phyloP scores from a whole-genome alignment of 768 basidiomycete species.

The Boletellus emodensis region DNA sequence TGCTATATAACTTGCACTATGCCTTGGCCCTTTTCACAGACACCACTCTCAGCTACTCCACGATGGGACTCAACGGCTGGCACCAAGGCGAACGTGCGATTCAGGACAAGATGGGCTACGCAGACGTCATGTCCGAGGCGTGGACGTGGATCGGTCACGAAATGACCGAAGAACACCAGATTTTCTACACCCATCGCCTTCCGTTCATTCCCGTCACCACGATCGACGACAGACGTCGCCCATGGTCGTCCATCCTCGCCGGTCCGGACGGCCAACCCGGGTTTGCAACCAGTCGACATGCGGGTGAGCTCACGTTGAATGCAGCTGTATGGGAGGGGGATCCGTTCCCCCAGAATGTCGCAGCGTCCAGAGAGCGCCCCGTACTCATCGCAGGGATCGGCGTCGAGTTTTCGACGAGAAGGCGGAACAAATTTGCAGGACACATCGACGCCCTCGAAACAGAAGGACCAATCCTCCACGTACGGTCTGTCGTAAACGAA shows the following conservation, averaged over 20 bases:
- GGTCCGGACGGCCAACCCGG: slow-evolving; percentile 42
- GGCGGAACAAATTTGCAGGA: slow-evolving; percentile 65
- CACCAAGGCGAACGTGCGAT: slow-evolving; percentile 49
- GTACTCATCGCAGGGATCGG: slow-evolving; percentile 57
- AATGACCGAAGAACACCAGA: slow-evolving; percentile 46
- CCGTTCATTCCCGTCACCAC: slow-evolving; percentile 57
- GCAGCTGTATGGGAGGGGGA: slow-evolving; percentile 53
- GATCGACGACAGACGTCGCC: slow-evolving; percentile 46
- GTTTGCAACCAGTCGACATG: slow-evolving; percentile 37
- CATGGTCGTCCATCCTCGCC: slow-evolving; percentile 58
- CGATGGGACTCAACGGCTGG: slow-evolving; percentile 30
- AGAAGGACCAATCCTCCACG: slow-evolving; percentile 31
- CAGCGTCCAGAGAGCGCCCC: neutral
- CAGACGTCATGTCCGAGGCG: slow-evolving; percentile 32
- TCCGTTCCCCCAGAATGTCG: slow-evolving; percentile 42
- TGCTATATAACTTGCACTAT: too few species aligned
- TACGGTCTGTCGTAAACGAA: slow-evolving; percentile 43
- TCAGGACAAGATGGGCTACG: slow-evolving; percentile 45
- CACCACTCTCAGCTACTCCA: too few species aligned
- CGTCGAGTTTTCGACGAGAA: slow-evolving; percentile 53
- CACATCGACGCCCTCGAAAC: slow-evolving; percentile 34
- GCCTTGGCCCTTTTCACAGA: too few species aligned
- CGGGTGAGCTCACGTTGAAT: slow-evolving; percentile 36
- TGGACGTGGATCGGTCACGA: slow-evolving; percentile 43
- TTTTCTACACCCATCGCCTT: slow-evolving; percentile 45